A percentile compares a stretch with the other conserved stretches of the same genome.
These are phyloP conservation scores for Musa schizocarpa DNA, from an alignment of 176 grass and related monocot species.

Conservation along the genomic window DNA sequence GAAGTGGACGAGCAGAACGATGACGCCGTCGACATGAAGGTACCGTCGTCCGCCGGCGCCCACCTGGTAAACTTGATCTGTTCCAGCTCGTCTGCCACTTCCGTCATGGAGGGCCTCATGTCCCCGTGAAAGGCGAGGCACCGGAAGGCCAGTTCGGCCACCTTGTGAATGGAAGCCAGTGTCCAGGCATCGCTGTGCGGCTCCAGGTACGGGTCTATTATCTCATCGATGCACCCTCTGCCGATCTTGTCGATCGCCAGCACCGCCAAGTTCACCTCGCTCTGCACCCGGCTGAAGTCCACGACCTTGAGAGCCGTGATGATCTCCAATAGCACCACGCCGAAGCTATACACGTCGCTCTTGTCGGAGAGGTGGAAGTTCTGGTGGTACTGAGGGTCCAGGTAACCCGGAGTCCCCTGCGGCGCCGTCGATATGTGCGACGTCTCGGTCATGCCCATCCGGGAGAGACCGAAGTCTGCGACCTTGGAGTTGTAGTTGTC, in stretches of 20 bases:
- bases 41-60: conserved; percentile 24
- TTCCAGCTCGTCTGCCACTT: conserved; percentile 3
- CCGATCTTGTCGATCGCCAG: conserved; percentile 8
- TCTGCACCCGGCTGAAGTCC: conserved; percentile 14
- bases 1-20: conserved; percentile 42
- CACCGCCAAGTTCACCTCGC: conserved; percentile 14
- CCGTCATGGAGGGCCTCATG: conserved; percentile 10
- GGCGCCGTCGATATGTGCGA: conserved; percentile 16
- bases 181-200: conserved; percentile 3
- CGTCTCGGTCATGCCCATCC: background rate
- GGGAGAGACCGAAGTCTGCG: background rate
- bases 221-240: conserved; percentile 9
- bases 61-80: background rate
- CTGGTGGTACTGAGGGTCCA: conserved; percentile 17
- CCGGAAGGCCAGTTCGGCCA: conserved; percentile 15
- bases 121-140: conserved; percentile 14
- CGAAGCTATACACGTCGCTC: conserved; percentile 24
- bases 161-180: background rate
- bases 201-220: background rate
- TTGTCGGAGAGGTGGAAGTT: conserved; percentile 17
- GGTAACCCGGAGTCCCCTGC: conserved; percentile 15
- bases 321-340: conserved; percentile 19
- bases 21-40: conserved; percentile 45
- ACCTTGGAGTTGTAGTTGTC: background rate
- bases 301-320: conserved; percentile 17